Base-by-base conservation (phyloP, 1,139 yeast species). In the Nadsonia commutata region DNA sequence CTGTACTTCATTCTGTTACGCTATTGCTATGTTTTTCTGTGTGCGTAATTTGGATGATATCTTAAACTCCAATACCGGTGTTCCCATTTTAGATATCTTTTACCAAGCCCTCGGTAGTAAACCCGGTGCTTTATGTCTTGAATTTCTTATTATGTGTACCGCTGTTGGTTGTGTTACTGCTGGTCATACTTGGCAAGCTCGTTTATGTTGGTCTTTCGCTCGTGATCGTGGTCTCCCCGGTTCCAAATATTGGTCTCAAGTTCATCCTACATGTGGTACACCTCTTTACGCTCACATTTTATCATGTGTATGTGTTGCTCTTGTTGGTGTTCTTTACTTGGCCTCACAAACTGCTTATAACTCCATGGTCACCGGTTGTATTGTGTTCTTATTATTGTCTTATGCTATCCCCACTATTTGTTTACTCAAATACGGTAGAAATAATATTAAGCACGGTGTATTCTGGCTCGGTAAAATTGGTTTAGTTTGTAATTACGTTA, bases 151-250 rank as follows among this genome's bases (percentile, higher is more conserved):
- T 42, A 63, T 77, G 45, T 64, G 74, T 43, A 78, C 85, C 9
- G 79, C 82, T 2, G 65, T 74, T 53, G 84, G 85, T 36, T 80
- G 86, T 58, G 76, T 76, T 47, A 76, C 79, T 49, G 72, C 82
- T 6, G 71, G 80, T 46, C 86, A 80, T 54, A 79, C 88, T 3
- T 78, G 85, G 83, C 82, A 76, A 63, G 78, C 84, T 39, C 68
- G 85, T 57, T 64, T 79, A 51, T 73, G 82, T 53, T 80, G 88
- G 88, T 78, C 86, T 7, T 81, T 80, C 57, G 70, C 85, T 17
- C 74, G 88, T 60, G 88, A 80, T 62, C 65, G 68, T 36, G 77
- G 76, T 46, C 58, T 74, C 44, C 73, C 73, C 27, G 73, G 67
- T 37, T 67, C 77, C 18, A 62, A 60, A 43, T 62, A 61, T 45